A percentile compares a stretch with the other conserved stretches of the same genome.
Conservation (phyloP, 352 stramenopile species). For the Pythium phragmiticola region DNA sequence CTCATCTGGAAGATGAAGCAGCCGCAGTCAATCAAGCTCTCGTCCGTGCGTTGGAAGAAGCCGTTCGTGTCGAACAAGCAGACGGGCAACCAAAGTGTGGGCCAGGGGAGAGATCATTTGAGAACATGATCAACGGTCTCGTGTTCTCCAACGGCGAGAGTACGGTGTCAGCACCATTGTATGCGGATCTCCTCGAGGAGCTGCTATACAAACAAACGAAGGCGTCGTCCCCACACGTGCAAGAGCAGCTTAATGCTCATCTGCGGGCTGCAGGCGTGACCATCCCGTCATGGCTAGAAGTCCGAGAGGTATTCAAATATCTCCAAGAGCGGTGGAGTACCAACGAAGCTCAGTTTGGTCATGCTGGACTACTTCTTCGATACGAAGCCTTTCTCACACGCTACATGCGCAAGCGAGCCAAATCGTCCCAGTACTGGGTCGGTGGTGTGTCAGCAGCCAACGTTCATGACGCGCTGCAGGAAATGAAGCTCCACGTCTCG, state of each 20-base stretch:
- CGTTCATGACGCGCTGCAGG: constrained; percentile 24
- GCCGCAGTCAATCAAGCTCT: constrained; percentile 25
- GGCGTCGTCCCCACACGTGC: constrained; percentile 37
- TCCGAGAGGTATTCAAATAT: constrained; percentile 32
- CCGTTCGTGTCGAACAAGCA: constrained; percentile 20
- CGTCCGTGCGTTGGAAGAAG: constrained; percentile 29
- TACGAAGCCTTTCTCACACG: constrained; percentile 59
- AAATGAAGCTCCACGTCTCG: constrained; percentile 55
- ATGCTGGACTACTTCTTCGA: constrained; percentile 44
- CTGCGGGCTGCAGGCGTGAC: constrained; percentile 37
- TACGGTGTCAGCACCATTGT: constrained; percentile 37
- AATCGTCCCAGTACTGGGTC: constrained; percentile 20
- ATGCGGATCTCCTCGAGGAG: constrained; percentile 60
- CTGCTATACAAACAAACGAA: constrained; percentile 44
- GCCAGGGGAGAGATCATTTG: constrained; percentile 17
- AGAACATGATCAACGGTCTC: constrained; percentile 6
- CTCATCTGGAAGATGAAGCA: constrained; percentile 4
- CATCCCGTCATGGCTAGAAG: constrained; percentile 45
- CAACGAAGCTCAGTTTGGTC: constrained; percentile 37
- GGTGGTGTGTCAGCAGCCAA: constrained; percentile 15
- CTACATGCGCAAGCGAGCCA: constrained; percentile 38
- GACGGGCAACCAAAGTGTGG: constrained; percentile 1
- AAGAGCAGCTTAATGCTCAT: constrained; percentile 36
- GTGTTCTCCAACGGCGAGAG: constrained; percentile 2
- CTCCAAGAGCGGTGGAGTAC: constrained; percentile 42